Evolutionary conservation across 2,329 filamentous ascomycete genomes (phyloP).

Genomic region (Volutella citrinella): DNA sequence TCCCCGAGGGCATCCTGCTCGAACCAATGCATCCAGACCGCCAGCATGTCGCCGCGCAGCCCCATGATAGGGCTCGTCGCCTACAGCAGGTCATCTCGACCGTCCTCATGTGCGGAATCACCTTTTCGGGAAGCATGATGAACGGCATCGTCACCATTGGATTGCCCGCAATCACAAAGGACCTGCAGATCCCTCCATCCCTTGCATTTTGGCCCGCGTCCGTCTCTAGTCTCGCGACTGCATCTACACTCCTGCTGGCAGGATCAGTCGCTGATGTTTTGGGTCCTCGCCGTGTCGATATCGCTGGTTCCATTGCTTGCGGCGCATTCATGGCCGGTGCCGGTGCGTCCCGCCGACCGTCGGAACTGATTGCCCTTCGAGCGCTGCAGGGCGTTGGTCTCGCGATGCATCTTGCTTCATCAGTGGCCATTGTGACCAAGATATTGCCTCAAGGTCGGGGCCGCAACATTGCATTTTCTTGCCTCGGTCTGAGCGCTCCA

Average conservation of each 20-base stretch:
- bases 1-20: no score
- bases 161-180: slow-evolving; percentile 38
- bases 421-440: slow-evolving; percentile 33
- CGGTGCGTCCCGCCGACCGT: slow-evolving; percentile 27
- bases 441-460: slow-evolving; percentile 28
- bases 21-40: no score
- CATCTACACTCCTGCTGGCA: slow-evolving; percentile 35
- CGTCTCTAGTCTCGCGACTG: slow-evolving; percentile 33
- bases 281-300: slow-evolving; percentile 30
- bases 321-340: slow-evolving; percentile 30
- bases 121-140: slow-evolving; percentile 20
- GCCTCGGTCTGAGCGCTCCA: slow-evolving; percentile 43
- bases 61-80: slow-evolving; percentile 10
- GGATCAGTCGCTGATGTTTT: slow-evolving; percentile 37
- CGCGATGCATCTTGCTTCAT: slow-evolving; percentile 34
- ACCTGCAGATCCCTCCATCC: slow-evolving; percentile 29
- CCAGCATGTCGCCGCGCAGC: no score
- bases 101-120: slow-evolving; percentile 22
- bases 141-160: slow-evolving; percentile 35
- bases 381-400: slow-evolving; percentile 38
- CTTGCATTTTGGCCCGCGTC: slow-evolving; percentile 40
- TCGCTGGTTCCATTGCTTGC: slow-evolving; percentile 31
- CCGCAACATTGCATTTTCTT: slow-evolving; percentile 41
- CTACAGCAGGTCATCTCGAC: slow-evolving; percentile 18
- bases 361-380: slow-evolving; percentile 35